phyloP scores from a whole-genome alignment of 2,329 filamentous ascomycete species.

The Colletotrichum lentis region DNA sequence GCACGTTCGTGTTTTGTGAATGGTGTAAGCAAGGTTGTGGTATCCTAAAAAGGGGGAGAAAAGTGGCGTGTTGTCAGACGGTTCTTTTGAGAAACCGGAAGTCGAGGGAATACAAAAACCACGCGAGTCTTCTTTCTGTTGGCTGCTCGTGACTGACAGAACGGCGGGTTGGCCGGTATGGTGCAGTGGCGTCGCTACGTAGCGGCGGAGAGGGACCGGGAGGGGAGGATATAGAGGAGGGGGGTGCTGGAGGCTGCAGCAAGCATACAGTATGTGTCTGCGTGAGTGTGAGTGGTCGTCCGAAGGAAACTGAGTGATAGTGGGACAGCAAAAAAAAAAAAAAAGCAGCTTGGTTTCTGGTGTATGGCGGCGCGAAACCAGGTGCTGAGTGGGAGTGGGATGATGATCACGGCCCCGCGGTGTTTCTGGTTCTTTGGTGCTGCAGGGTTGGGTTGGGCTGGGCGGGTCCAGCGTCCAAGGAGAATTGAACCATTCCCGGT shows the following conservation, averaged over 20 bases:
- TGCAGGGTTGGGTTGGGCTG: conserved; percentile 19
- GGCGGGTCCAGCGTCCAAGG: no score
- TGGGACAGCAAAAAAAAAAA: neutral
- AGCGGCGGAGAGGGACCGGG: neutral
- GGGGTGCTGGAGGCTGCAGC: conserved; percentile 18
- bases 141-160: conserved; percentile 3
- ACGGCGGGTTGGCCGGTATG: neutral
- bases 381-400: conserved; percentile 16
- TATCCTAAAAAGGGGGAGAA: neutral
- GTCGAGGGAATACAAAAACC: neutral
- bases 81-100: neutral
- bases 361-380: conserved; percentile 1
- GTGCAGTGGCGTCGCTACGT: conserved; percentile 19
- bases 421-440: no score
- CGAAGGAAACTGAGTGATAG: conserved; percentile 1
- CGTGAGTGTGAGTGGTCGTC: neutral
- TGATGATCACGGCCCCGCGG: neutral
- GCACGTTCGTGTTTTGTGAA: neutral
- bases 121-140: neutral
- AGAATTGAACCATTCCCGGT: no score
- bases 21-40: neutral
- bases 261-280: neutral
- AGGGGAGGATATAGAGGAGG: neutral
- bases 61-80: conserved; percentile 7
- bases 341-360: conserved; percentile 10